A percentile compares a stretch with the other conserved stretches of the same genome.
These are phyloP conservation scores for Ophiostoma ips DNA, from an alignment of 2,329 filamentous ascomycete species.

Conservation along the genomic window DNA sequence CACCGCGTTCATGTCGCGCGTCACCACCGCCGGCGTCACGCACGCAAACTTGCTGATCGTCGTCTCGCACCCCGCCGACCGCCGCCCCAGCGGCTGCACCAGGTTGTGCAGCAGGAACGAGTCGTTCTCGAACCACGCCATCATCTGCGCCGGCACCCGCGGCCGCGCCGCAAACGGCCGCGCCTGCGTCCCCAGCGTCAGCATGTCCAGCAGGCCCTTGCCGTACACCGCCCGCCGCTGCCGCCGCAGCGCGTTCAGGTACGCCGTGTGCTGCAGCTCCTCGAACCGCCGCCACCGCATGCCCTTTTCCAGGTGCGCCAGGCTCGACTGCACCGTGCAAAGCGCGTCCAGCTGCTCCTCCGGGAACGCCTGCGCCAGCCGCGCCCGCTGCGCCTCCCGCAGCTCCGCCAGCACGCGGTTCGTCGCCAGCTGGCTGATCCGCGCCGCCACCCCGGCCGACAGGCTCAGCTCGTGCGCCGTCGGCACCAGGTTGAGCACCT, in stretches of 20 bases:
- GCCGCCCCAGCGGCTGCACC: constrained; percentile 60
- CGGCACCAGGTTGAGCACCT: constrained; percentile 68
- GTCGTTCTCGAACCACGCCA: constrained; percentile 63
- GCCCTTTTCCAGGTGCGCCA: constrained; percentile 59
- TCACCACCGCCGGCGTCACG: constrained; percentile 77
- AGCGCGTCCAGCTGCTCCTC: constrained; percentile 34
- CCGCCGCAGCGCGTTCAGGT: constrained; percentile 67
- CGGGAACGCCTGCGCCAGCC: constrained; percentile 40
- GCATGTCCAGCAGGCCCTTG: constrained; percentile 57
- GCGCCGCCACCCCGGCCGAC: constrained; percentile 36
- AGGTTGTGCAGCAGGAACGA: constrained; percentile 50
- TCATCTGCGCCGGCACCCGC: constrained; percentile 44
- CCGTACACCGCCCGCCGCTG: constrained; percentile 74
- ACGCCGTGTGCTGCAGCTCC: constrained; percentile 67
- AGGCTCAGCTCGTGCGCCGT: constrained; percentile 55
- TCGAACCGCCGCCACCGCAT: constrained; percentile 57
- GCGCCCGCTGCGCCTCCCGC: constrained; percentile 52
- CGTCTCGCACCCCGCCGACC: constrained; percentile 57
- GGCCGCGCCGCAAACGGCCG: constrained; percentile 47
- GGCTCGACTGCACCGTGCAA: constrained; percentile 53
- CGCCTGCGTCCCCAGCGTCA: constrained; percentile 49
- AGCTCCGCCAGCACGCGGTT: constrained; percentile 56
- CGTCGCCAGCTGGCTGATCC: constrained; percentile 53
- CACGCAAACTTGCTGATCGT: constrained; percentile 81
- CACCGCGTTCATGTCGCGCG: constrained; percentile 58